Conservation (phyloP, 495 filamentous ascomycete species). For the Penicillium parvum region DNA sequence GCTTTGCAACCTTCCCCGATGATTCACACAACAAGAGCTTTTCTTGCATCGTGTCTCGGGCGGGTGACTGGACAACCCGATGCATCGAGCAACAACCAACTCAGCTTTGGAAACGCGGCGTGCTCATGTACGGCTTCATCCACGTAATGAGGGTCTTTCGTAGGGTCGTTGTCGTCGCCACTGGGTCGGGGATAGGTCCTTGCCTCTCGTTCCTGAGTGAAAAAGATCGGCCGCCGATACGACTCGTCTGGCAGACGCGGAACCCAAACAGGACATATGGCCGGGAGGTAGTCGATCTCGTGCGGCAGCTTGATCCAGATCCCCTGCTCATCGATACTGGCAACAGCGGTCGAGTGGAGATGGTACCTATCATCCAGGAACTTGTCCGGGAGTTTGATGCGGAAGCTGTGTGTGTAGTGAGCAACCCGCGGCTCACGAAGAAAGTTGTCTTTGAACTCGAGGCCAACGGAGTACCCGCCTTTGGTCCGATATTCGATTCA, state of each 20-base stretch:
- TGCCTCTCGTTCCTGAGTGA: conserved; percentile 32
- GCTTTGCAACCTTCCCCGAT: conserved; percentile 67
- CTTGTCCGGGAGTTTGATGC: conserved; percentile 52
- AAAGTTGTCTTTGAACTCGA: conserved; percentile 2
- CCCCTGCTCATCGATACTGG: conserved; percentile 49
- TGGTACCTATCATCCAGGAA: conserved; percentile 50
- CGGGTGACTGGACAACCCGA: conserved; percentile 68
- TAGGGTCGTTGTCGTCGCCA: conserved; percentile 61
- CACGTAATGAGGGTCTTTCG: conserved; percentile 60
- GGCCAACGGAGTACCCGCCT: not conserved
- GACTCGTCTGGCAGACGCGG: conserved; percentile 50
- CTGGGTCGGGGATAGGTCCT: conserved; percentile 69
- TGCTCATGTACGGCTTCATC: conserved; percentile 57
- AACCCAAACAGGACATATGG: conserved; percentile 48
- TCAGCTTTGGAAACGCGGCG: conserved; percentile 28
- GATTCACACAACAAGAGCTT: conserved; percentile 15
- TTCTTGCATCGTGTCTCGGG: conserved; percentile 54
- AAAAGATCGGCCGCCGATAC: conserved; percentile 31
- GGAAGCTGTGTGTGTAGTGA: conserved; percentile 65
- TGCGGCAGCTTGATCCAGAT: conserved; percentile 41
- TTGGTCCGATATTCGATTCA: conserved; percentile 3
- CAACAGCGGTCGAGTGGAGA: conserved; percentile 40
- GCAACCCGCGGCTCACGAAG: conserved; percentile 2
- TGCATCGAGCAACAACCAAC: conserved; percentile 52
- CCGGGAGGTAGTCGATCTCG: conserved; percentile 41